Base-by-base conservation (phyloP, 352 stramenopile genomes). In the Globisporangium spinosum region DNA sequence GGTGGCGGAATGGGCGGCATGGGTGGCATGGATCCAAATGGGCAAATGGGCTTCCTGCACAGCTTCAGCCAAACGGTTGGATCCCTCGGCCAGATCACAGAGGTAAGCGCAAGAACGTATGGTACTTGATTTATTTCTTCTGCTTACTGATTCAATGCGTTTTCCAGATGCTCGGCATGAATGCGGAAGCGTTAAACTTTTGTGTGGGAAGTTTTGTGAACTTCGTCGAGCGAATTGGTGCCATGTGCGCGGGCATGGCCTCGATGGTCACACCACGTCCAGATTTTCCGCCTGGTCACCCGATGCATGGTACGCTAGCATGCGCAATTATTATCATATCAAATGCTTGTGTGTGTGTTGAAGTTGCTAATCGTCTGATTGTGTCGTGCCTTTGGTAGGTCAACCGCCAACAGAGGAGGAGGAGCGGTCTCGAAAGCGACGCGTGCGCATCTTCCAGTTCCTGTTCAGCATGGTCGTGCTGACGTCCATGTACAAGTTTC, bases 361-460 rank as follows among this genome's bases (percentile, higher is more conserved):
- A 43, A 60, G 55, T 3, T 13, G 55, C 8, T 60, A 43, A 60
- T 35, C 17, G 45, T 12, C 29, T 17, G 43, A 58, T 20, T 62
- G 34, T 38, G 12, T 49, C 2, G 6, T 58, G 5, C 10, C 47
- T 25, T 59, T n/a, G 51, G 10, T 10, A 87, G 77, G 82, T 1
- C 82, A 91, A 58, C 79, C 80, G 1, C 75, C 77, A 27, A 87
- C 83, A 27, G 83, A 91, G 58, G 87, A 93, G 70, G 85, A 94
- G 65, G 83, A 91, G 67, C 79, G 75, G 34, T 91, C 82, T 69
- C 82, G 87, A 32, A 62, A 78, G 58, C 82, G 87, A 17, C 80
- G 87, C 56, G 85, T 94, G 59, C 82, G 83, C 57, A 88, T 92
- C 65, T 87, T 94, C 74, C 83, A 93, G 76, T 93, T 92, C 54